Evolutionary conservation across 768 basidiomycete genomes (phyloP), one percentile per base, ranked within the genome.

Genomic region (Pisolithus orientalis): DNA sequence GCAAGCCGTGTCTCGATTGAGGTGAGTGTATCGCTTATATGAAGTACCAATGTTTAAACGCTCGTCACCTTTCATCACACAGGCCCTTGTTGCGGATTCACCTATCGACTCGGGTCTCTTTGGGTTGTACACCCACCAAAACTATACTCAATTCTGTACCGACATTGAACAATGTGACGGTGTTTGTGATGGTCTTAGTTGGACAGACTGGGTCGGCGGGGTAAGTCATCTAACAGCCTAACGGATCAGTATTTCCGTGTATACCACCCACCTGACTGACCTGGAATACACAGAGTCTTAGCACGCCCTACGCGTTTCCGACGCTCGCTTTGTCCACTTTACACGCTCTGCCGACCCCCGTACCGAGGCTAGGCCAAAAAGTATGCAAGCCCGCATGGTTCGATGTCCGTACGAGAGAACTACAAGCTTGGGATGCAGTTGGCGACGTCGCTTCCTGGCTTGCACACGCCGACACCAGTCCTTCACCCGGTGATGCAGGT

Each of bases 31-130:
- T 46, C 5, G 11, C 17, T 11, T 32, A 25, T 7, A 9, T 21
- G 42, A 32, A 17, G 1, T 9, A 38, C 34, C 44, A 49, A 40
- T 14, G 45, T 28, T 29, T 2, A 49, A 1, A n/a, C 49, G 14
- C 21, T 13, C 10, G 17, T 5, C n/a, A 32, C 51, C 8, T 25
- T 17, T 24, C 14, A 4, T 27, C 29, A 4, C 42, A 2, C 52
- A 94, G 92, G 65, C 66, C 10, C 69, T 97, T 3, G 89, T 87
- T 62, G 80, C 85, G 1, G 87, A 92, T 63, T 88, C 88, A 0
- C 93, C 95, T 0, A 86, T 98, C 50, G 96, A 99, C 68, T 83
- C 91, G 1, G 90, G 90, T 1, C 73, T 97, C 1, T 87, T 94
- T 56, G 85, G 86, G 3, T 68, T 95, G 6, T 99, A 97, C 64